These are phyloP conservation scores for Melanomma pulvis-pyrius DNA, from an alignment of 495 filamentous ascomycete species.

Conservation along the genomic window DNA sequence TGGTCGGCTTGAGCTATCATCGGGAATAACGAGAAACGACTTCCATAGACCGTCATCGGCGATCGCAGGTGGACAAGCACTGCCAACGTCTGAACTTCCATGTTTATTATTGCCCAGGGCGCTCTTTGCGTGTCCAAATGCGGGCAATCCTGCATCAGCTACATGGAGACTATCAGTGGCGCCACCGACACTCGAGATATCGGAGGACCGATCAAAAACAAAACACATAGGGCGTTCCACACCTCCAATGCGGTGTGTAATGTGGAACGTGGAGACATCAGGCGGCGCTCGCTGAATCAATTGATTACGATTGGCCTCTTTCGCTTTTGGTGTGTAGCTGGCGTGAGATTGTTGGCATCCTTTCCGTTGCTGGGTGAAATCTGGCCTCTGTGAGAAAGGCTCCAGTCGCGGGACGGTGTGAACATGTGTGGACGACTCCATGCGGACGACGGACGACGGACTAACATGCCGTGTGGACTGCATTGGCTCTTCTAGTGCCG, in stretches of 20 bases:
- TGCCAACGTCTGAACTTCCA: not conserved
- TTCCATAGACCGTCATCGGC: conserved; percentile 33
- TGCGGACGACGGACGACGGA: not conserved
- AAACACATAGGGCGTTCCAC: not conserved
- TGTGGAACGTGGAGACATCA: not conserved
- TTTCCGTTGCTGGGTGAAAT: not conserved
- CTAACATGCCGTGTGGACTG: not conserved
- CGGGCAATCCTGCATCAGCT: conserved; percentile 13
- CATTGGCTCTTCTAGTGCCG: not conserved
- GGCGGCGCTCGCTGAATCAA: not conserved
- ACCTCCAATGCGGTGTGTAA: conserved; percentile 7
- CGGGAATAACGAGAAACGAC: conserved; percentile 22
- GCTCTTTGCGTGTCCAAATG: conserved; percentile 1
- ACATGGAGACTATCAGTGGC: not conserved
- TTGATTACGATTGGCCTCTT: not conserved
- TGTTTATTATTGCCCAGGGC: not conserved
- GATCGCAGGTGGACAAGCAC: conserved; percentile 4
- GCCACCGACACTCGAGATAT: not conserved
- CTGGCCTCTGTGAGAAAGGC: not conserved
- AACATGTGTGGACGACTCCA: not conserved
- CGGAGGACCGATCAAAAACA: conserved; percentile 14
- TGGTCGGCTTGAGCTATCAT: conserved; percentile 22
- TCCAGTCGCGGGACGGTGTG: not conserved
- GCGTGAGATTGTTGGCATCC: not conserved
- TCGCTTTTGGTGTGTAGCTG: not conserved